A percentile compares a stretch with the other conserved stretches of the same genome.
Evolutionary conservation across 2,329 filamentous ascomycete species (phyloP).

Genomic region (Neopestalotiopsis rosae): DNA sequence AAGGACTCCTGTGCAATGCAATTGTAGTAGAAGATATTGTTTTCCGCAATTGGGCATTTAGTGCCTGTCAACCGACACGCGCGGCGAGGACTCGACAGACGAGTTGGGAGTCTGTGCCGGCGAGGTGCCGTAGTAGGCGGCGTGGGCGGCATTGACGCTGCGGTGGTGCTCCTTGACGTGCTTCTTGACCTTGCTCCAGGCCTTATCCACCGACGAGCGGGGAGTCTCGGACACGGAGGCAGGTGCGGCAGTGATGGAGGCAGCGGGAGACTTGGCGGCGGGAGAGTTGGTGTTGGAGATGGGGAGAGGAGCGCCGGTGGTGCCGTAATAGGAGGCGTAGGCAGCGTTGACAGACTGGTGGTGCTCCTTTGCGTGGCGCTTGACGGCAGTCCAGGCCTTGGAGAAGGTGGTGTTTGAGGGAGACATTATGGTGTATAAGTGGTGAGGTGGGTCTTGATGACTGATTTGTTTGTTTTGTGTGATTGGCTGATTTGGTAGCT

Average conservation of each 20-base stretch:
- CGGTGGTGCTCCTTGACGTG: conserved; percentile 18
- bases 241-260: conserved; percentile 3
- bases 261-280: neutral
- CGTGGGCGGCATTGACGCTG: conserved; percentile 15
- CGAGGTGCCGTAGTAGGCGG: conserved; percentile 11
- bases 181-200: conserved; percentile 19
- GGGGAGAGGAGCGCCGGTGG: neutral
- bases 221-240: neutral
- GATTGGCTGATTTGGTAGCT: conserved; percentile 7
- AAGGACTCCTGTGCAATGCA: neutral
- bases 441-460: conserved; percentile 8
- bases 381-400: conserved; percentile 19
- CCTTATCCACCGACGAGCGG: conserved; percentile 9
- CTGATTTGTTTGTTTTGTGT: neutral
- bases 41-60: neutral
- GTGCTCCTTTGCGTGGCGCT: conserved; percentile 22
- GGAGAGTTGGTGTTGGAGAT: neutral
- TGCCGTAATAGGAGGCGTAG: conserved; percentile 19
- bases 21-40: neutral
- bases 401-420: conserved; percentile 9
- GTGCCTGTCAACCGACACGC: conserved; percentile 8
- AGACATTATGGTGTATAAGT: conserved; percentile 9
- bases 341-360: conserved; percentile 21
- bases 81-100: neutral
- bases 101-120: neutral